Evolutionary conservation across 768 basidiomycete species (phyloP).

Genomic region (Daedaleopsis sinensis): DNA sequence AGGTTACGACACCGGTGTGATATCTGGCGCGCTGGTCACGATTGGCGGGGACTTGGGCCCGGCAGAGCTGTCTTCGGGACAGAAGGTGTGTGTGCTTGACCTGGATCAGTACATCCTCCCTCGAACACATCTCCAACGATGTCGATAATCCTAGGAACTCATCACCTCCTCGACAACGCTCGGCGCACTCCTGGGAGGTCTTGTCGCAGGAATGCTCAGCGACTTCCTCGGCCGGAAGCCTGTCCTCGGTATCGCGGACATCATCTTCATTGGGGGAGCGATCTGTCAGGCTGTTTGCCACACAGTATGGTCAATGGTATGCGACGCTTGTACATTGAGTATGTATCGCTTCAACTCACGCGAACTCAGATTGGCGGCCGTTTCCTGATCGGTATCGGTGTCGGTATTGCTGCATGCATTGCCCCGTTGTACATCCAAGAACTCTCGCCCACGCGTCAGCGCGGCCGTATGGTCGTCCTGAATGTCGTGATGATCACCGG

Average conservation of each 20-base stretch:
- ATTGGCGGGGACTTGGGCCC: conserved; percentile 71
- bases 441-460: conserved; percentile 70
- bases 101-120: too few species aligned
- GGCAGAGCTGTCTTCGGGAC: conserved; percentile 53
- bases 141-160: conserved; percentile 50
- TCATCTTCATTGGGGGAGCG: conserved; percentile 77
- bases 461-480: conserved; percentile 79
- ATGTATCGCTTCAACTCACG: not conserved
- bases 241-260: conserved; percentile 67
- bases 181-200: conserved; percentile 75
- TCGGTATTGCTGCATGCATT: conserved; percentile 76
- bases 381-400: conserved; percentile 75
- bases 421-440: conserved; percentile 87
- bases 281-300: conserved; percentile 71
- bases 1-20: conserved; percentile 85
- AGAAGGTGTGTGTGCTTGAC: conserved; percentile 52
- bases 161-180: conserved; percentile 81
- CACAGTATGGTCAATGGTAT: conserved; percentile 70
- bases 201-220: conserved; percentile 67
- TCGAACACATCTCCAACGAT: not conserved
- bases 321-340: not conserved
- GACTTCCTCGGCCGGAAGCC: conserved; percentile 71
- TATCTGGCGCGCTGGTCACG: conserved; percentile 79
- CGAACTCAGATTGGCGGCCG: conserved; percentile 66
- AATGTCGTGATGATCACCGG: conserved; percentile 85